Conservation (phyloP, 331 rosid genomes). For the Quercus phellos region DNA sequence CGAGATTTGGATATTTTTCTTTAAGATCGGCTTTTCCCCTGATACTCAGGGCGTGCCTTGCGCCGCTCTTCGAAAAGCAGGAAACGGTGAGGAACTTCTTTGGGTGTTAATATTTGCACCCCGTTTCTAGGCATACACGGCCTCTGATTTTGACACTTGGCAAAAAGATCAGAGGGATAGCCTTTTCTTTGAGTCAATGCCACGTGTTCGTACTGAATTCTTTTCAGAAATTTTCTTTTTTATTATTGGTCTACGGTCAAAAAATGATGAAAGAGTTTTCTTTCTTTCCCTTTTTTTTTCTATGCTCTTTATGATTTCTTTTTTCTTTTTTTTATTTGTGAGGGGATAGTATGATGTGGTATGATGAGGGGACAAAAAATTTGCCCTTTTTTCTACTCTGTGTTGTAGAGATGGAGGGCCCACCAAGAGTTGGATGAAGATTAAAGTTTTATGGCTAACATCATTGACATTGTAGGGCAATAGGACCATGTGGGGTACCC, state of each 20-base stretch:
- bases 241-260: neutral
- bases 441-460: neutral
- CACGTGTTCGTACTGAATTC: neutral
- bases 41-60: constrained; percentile 3
- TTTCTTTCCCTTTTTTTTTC: no score
- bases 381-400: neutral
- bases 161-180: neutral
- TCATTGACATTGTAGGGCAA: neutral
- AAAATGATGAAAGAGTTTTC: neutral
- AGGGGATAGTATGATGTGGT: neutral
- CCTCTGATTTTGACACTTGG: neutral
- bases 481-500: neutral
- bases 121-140: neutral
- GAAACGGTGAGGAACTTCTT: neutral
- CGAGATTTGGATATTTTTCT: neutral
- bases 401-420: neutral
- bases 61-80: neutral
- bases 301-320: no score
- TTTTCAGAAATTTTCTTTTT: neutral
- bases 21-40: constrained; percentile 2
- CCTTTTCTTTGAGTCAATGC: neutral
- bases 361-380: neutral
- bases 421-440: neutral
- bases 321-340: neutral
- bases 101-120: neutral